Evolutionary conservation across 106 monocot genomes (phyloP).

Genomic region (Dioscorea dumetorum): DNA sequence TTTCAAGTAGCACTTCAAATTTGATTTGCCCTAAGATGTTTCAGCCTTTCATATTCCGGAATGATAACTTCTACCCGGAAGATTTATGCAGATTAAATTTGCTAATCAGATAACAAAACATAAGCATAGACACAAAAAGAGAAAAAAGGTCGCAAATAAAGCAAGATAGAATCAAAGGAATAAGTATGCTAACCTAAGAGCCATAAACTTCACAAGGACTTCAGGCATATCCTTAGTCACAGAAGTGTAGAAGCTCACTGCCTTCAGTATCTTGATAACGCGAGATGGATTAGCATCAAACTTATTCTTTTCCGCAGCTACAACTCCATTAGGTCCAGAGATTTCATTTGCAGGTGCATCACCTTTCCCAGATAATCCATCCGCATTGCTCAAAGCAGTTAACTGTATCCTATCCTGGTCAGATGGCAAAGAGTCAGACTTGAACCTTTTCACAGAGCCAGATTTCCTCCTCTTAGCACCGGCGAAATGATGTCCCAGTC

Average conservation of each 20-base stretch:
- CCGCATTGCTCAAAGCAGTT: not conserved
- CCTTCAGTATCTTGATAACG: slow-evolving; percentile 55
- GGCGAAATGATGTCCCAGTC: slow-evolving; percentile 16
- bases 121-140: no score
- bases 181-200: slow-evolving; percentile 37
- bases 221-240: slow-evolving; percentile 50
- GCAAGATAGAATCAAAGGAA: no score
- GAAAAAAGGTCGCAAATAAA: no score
- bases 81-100: no score
- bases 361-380: slow-evolving; percentile 6
- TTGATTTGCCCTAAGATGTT: no score
- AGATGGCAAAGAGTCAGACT: slow-evolving; percentile 13
- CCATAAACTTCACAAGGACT: slow-evolving; percentile 57
- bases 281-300: slow-evolving; percentile 23
- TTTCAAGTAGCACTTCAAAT: no score
- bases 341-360: slow-evolving; percentile 34
- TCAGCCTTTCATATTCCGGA: no score
- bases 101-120: no score
- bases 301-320: slow-evolving; percentile 26
- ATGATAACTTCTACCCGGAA: no score
- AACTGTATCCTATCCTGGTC: slow-evolving; percentile 1
- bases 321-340: slow-evolving; percentile 33
- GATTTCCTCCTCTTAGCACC: slow-evolving; percentile 94
- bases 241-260: slow-evolving; percentile 33
- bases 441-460: slow-evolving; percentile 71